Percentiles rank a stretch among this genome's conserved stretches.
Conservation (phyloP, 352 stramenopile genomes). For the Pythium folliculosum region DNA sequence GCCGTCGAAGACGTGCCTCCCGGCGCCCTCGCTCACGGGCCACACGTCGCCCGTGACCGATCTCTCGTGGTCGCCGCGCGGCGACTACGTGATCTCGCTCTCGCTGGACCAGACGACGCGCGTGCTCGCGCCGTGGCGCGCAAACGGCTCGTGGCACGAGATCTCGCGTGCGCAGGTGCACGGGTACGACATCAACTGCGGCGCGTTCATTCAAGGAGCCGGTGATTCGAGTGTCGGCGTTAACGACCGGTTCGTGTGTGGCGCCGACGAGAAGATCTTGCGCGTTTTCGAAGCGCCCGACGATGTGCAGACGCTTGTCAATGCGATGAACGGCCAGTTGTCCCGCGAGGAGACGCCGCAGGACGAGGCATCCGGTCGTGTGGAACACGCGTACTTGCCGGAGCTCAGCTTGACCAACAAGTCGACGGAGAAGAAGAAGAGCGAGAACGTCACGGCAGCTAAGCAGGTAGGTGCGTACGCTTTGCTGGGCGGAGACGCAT, state of each 20-base stretch:
- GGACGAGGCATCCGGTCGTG: not conserved
- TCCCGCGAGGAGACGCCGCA: not conserved
- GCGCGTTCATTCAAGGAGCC: constrained; percentile 41
- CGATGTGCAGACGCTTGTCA: constrained; percentile 40
- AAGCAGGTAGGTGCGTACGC: constrained; percentile 29
- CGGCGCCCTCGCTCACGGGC: constrained; percentile 52
- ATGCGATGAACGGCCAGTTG: constrained; percentile 23
- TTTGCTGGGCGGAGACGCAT: constrained; percentile 15
- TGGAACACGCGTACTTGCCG: constrained; percentile 68
- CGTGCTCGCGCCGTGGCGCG: constrained; percentile 39
- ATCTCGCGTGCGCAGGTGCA: constrained; percentile 81
- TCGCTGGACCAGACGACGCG: constrained; percentile 77
- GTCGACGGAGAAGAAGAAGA: constrained; percentile 20
- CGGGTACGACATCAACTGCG: constrained; percentile 82
- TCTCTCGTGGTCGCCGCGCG: constrained; percentile 59
- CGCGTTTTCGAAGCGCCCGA: constrained; percentile 71
- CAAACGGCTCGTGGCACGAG: constrained; percentile 45
- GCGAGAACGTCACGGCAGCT: not conserved
- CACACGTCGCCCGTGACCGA: constrained; percentile 64
- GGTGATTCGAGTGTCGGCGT: not conserved
- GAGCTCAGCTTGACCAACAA: constrained; percentile 85
- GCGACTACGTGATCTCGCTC: constrained; percentile 71
- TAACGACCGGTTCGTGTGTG: constrained; percentile 67
- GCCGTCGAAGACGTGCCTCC: constrained; percentile 53
- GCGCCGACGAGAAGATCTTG: constrained; percentile 85